phyloP scores from a whole-genome alignment of 208 protist genomes.

The Acanthamoeba castellanii region DNA sequence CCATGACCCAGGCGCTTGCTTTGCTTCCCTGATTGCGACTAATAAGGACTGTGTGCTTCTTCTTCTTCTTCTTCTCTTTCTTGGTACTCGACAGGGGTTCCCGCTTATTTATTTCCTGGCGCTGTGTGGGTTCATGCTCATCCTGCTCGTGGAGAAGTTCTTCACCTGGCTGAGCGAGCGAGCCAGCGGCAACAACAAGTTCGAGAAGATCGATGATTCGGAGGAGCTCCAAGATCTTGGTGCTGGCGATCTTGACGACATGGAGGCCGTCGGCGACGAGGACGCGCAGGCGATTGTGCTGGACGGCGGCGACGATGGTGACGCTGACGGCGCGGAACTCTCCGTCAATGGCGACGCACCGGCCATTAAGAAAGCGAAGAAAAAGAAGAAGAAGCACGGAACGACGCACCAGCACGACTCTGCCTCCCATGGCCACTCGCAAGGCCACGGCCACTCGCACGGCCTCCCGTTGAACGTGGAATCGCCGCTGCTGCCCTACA shows the following conservation, averaged over 20 bases:
- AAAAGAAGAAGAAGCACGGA: not conserved
- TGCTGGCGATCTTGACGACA: not conserved
- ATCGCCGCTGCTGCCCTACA: conserved; percentile 14
- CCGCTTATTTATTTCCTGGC: conserved; percentile 47
- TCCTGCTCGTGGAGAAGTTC: conserved; percentile 44
- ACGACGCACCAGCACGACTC: not conserved
- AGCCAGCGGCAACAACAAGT: not conserved
- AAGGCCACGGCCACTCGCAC: conserved; percentile 20
- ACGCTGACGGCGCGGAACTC: not conserved
- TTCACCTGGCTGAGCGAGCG: conserved; percentile 40
- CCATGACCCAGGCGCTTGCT: not conserved
- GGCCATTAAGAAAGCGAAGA: not conserved
- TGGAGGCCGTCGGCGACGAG: not conserved
- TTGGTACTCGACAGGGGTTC: not conserved
- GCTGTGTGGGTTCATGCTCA: conserved; percentile 60
- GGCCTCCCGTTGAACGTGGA: not conserved
- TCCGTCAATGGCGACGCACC: not conserved
- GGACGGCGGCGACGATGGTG: not conserved
- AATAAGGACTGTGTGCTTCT: not conserved
- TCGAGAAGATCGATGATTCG: conserved; percentile 34
- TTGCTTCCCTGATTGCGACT: not conserved
- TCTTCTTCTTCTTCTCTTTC: not conserved
- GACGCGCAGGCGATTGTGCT: not conserved
- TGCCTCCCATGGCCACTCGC: not conserved
- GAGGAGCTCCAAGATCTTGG: not conserved